Evolutionary conservation across 2,329 filamentous ascomycete species (phyloP).

Genomic region (Xenoacremonium recifei): DNA sequence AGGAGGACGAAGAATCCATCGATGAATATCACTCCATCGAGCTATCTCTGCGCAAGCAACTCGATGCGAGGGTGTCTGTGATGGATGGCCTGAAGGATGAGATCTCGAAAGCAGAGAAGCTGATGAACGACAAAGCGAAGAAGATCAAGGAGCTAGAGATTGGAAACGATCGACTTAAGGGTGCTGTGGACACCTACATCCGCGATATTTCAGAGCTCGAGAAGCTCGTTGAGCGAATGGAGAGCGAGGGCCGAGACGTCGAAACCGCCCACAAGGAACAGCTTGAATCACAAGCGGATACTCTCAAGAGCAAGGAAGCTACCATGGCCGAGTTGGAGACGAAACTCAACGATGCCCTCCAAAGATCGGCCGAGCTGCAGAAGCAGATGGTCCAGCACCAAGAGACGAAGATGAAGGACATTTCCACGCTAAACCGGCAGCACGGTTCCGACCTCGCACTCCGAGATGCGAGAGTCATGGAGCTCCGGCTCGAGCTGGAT

Average conservation of each 20-base stretch:
- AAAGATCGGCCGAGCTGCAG: slow-evolving; percentile 37
- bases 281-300: slow-evolving; percentile 31
- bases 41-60: slow-evolving; percentile 54
- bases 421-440: slow-evolving; percentile 35
- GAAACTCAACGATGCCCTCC: slow-evolving; percentile 40
- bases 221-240: slow-evolving; percentile 46
- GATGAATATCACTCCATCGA: slow-evolving; percentile 61
- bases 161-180: slow-evolving; percentile 48
- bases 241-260: slow-evolving; percentile 34
- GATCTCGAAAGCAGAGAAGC: slow-evolving; percentile 32
- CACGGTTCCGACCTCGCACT: slow-evolving; percentile 49
- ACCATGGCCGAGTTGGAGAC: slow-evolving; percentile 42
- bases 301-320: slow-evolving; percentile 35
- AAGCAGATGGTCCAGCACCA: slow-evolving; percentile 38
- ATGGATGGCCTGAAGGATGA: slow-evolving; percentile 48
- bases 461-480: slow-evolving; percentile 48
- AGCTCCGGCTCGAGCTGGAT: slow-evolving; percentile 49
- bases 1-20: slow-evolving; percentile 51
- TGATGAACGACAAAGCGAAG: slow-evolving; percentile 37
- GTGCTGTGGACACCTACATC: slow-evolving; percentile 51
- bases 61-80: slow-evolving; percentile 50
- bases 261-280: slow-evolving; percentile 32
- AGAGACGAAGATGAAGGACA: slow-evolving; percentile 30
- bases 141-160: slow-evolving; percentile 47
- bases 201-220: slow-evolving; percentile 56